These are phyloP conservation scores for Tricholoma furcatifolium DNA, from an alignment of 768 basidiomycete genomes.

Conservation along the genomic window DNA sequence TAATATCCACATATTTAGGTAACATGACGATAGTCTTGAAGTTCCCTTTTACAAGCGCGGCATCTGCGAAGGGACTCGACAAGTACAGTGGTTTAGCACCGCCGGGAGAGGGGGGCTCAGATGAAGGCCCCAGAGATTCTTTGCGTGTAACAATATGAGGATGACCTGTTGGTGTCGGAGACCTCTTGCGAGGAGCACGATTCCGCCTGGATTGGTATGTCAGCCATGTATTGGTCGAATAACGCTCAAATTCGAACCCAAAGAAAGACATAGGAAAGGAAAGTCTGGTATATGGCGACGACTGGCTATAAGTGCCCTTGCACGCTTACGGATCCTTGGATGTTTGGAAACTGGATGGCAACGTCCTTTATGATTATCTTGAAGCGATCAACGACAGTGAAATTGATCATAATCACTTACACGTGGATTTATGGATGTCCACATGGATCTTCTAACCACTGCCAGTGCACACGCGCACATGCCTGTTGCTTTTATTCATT, in stretches of 20 bases:
- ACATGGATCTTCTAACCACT: no score
- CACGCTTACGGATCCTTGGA: no score
- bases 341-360: no score
- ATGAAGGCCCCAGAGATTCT: constrained; percentile 31
- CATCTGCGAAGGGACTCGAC: constrained; percentile 92
- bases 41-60: constrained; percentile 95
- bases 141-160: constrained; percentile 23
- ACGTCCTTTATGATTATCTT: no score
- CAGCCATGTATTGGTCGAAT: constrained; percentile 9
- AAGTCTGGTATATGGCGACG: constrained; percentile 5
- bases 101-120: constrained; percentile 40
- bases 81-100: constrained; percentile 76
- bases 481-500: no score
- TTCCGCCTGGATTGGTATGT: constrained; percentile 23
- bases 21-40: constrained; percentile 98
- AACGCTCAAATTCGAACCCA: constrained; percentile 21
- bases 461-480: no score
- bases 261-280: constrained; percentile 34
- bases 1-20: constrained; percentile 93
- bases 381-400: no score
- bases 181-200: constrained; percentile 34
- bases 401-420: no score
- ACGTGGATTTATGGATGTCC: no score
- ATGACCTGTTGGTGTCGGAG: constrained; percentile 32
- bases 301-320: background rate